Conservation (phyloP, 1,284 basidiomycete species). For the Papiliotrema laurentii region DNA sequence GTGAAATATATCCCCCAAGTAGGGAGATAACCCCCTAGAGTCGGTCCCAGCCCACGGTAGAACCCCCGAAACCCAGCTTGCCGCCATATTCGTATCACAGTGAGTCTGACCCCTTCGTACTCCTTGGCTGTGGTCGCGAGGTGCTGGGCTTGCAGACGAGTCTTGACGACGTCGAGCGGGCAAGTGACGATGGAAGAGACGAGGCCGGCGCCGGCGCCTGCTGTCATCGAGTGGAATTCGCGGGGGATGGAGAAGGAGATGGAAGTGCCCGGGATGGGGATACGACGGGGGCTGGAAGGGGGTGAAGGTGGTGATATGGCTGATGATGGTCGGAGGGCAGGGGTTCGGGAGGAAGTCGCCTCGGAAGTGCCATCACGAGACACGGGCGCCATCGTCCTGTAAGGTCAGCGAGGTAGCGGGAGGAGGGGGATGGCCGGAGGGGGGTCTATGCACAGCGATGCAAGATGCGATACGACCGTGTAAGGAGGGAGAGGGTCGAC, state of each 20-base stretch:
- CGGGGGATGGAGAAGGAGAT: conserved; percentile 24
- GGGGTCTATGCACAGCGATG: neutral
- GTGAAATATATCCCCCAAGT: conserved; percentile 98
- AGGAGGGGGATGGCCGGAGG: neutral
- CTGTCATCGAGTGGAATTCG: conserved; percentile 48
- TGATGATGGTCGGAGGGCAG: neutral
- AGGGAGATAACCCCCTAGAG: conserved; percentile 86
- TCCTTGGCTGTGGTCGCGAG: conserved; percentile 60
- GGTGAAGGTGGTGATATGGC: conserved; percentile 2
- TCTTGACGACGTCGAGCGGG: conserved; percentile 96
- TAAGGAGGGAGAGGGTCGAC: too few species aligned
- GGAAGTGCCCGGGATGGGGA: conserved; percentile 3
- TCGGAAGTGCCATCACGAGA: conserved; percentile 31
- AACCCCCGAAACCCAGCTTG: conserved; percentile 78
- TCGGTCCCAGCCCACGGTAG: conserved; percentile 92
- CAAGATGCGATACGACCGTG: too few species aligned
- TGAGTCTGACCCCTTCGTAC: conserved; percentile 75
- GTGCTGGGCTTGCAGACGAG: conserved; percentile 87
- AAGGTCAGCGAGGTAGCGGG: too few species aligned
- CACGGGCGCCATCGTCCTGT: conserved; percentile 19
- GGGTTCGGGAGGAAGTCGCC: conserved; percentile 11
- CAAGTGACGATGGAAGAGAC: conserved; percentile 92
- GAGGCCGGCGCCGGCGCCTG: conserved; percentile 64
- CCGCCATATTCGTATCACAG: conserved; percentile 63
- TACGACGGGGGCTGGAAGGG: neutral